phyloP scores from a whole-genome alignment of 2,329 filamentous ascomycete species.

The Helminthosporium solani region DNA sequence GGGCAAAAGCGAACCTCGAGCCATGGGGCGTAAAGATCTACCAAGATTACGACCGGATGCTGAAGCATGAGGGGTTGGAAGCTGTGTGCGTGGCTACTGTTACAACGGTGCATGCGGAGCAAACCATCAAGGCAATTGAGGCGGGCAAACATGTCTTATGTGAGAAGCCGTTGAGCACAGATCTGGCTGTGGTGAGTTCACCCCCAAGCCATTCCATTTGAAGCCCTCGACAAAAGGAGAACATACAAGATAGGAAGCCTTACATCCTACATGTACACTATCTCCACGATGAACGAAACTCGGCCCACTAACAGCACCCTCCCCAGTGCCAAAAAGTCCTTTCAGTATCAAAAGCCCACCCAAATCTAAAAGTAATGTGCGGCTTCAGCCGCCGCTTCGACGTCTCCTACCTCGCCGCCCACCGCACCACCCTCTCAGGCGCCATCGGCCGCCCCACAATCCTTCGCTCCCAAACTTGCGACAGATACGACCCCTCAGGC shows the following conservation, averaged over 20 bases:
- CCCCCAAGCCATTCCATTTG: too few species aligned
- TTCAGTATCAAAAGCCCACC: conserved; percentile 55
- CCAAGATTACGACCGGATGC: conserved; percentile 58
- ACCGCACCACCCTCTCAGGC: conserved; percentile 53
- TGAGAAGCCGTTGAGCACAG: conserved; percentile 62
- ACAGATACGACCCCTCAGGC: conserved; percentile 64
- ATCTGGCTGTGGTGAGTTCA: conserved; percentile 58
- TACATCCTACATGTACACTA: too few species aligned
- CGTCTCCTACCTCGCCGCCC: conserved; percentile 63
- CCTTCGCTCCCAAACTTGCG: conserved; percentile 66
- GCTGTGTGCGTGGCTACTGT: conserved; percentile 58
- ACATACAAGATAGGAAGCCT: too few species aligned
- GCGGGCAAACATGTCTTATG: conserved; percentile 58
- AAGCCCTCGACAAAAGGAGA: too few species aligned
- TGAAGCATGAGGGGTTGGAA: conserved; percentile 56
- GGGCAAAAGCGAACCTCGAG: conserved; percentile 53
- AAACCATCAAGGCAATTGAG: conserved; percentile 59
- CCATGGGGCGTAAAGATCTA: conserved; percentile 56
- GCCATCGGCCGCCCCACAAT: conserved; percentile 61
- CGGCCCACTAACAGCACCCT: conserved; percentile 7
- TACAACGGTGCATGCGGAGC: conserved; percentile 58
- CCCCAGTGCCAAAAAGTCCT: conserved; percentile 60
- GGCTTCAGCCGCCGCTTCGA: conserved; percentile 69
- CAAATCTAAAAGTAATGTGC: conserved; percentile 65
- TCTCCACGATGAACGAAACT: neutral